phyloP scores from a whole-genome alignment of 495 filamentous ascomycete species.

The Opeltia flavorubescens region DNA sequence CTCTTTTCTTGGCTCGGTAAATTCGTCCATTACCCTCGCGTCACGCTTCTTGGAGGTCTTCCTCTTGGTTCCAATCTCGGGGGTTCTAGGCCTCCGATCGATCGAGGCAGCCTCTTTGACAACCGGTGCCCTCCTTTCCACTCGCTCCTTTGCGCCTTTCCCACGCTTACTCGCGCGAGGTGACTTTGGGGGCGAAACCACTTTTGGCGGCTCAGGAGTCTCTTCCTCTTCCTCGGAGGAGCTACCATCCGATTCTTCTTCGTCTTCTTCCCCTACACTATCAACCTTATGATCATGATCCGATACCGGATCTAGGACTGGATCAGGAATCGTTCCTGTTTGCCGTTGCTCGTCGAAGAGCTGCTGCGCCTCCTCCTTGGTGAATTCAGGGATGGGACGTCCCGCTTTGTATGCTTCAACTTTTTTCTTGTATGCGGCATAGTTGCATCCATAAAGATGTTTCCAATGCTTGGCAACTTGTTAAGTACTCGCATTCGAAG shows the following conservation, averaged over 20 bases:
- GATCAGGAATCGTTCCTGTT: conserved; percentile 33
- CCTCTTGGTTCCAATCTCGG: conserved; percentile 32
- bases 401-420: conserved; percentile 57
- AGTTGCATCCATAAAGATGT: conserved; percentile 59
- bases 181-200: conserved; percentile 39
- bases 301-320: conserved; percentile 38
- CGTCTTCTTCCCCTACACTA: conserved; percentile 23
- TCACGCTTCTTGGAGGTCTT: conserved; percentile 29
- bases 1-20: conserved; percentile 28
- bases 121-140: conserved; percentile 16
- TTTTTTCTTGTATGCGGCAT: conserved; percentile 56
- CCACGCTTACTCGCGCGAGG: conserved; percentile 32
- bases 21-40: conserved; percentile 22
- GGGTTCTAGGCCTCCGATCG: conserved; percentile 18
- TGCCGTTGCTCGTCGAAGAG: conserved; percentile 40
- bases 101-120: conserved; percentile 13
- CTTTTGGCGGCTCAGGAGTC: conserved; percentile 35
- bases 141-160: conserved; percentile 28
- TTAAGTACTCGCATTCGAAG: neutral
- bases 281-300: conserved; percentile 36
- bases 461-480: conserved; percentile 46
- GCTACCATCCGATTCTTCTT: conserved; percentile 21
- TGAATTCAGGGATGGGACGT: conserved; percentile 24
- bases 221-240: conserved; percentile 31
- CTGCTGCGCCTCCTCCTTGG: conserved; percentile 46